Base-by-base conservation (phyloP, 805 yeast species). In the Metschnikowia peoriensis region DNA sequence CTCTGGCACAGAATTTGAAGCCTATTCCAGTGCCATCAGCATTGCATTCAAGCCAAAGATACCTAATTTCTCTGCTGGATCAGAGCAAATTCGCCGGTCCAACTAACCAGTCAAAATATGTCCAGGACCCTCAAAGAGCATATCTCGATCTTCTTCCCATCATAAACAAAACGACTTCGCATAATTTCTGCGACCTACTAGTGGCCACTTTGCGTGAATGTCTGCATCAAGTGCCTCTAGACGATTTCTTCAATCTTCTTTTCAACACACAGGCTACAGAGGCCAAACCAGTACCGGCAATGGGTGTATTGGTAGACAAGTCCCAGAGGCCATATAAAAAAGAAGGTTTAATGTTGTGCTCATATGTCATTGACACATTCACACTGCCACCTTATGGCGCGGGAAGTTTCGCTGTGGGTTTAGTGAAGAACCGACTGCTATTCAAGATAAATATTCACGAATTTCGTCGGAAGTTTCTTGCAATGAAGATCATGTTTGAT, bases 161-260 rank as follows among this genome's bases (percentile, higher is more conserved):
- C 22, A 22, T 22, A 3, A 22, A 22, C 22, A 22, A 22, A 22
- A 22, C 22, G 4, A 22, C 22, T 4, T 22, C 22, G 22, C 22
- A 22, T 22, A 22, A 22, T 22, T 22, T 22, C 22, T 22, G 22
- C 4, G 22, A 22, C 22, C 22, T 22, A 22, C 22, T 22, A 22
- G 22, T 22, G 22, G 22, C 22, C 22, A 22, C 22, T 22, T 22
- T 22, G 22, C 22, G 22, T 22, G 22, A 63, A 42, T 44, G 66
- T 17, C 62, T 62, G 34, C 51, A 62, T 9, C 66, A 68, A 6
- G 50, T 71, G 10, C 70, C 75, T 1, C 52, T 74, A 32, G 77
- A 73, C 54, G 77, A 73, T 51, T 74, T 74, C 53, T 75, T 69
- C 54, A 70, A 71, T 52, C 53, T 74, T 27, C 58, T 75, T 28